A percentile compares a stretch with the other conserved stretches of the same genome.
phyloP scores from a whole-genome alignment of 129 eudicot species.

The Scalesia atractyloides region DNA sequence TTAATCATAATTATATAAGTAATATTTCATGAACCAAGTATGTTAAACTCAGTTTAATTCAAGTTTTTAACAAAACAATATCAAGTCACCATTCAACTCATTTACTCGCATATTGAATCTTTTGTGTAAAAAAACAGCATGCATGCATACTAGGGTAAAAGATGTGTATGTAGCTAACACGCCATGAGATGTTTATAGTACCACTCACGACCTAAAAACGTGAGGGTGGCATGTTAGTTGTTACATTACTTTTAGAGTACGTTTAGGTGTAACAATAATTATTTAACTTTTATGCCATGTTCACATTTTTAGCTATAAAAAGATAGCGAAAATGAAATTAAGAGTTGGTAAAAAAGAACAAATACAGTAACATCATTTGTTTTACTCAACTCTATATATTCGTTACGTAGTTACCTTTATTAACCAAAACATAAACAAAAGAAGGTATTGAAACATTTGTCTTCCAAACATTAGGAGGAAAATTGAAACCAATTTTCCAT shows the following conservation, averaged over 20 bases:
- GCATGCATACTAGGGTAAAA: no score
- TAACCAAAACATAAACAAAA: slow-evolving; percentile 23
- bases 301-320: neutral
- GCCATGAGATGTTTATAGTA: neutral
- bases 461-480: slow-evolving; percentile 22
- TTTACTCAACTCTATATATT: neutral
- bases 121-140: no score
- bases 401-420: slow-evolving; percentile 5
- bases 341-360: neutral
- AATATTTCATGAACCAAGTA: no score
- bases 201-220: neutral
- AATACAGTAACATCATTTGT: neutral
- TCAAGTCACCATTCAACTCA: no score
- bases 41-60: no score
- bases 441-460: slow-evolving; percentile 5
- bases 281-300: neutral
- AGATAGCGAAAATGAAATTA: slow-evolving; percentile 1
- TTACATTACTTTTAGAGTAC: slow-evolving; percentile 1
- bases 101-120: no score
- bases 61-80: no score
- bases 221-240: neutral
- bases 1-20: no score
- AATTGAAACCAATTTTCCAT: slow-evolving; percentile 23
- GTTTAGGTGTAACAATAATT: neutral
- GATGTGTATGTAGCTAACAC: no score